phyloP scores from a whole-genome alignment of 106 monocot genomes.

The Platanthera zijinensis region DNA sequence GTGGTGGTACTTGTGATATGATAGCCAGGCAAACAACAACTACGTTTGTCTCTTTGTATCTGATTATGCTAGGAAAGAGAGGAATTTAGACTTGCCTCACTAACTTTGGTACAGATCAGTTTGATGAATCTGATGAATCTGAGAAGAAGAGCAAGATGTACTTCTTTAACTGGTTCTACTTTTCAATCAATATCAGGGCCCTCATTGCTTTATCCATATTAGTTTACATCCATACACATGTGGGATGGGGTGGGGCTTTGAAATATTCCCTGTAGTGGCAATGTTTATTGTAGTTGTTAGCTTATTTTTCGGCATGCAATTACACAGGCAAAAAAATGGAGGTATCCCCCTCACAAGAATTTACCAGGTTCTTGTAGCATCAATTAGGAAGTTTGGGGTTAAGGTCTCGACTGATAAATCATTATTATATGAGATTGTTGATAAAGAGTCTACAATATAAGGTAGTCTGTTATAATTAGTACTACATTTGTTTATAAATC shows the following conservation, averaged over 20 bases:
- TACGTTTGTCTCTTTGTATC: slow-evolving; percentile 37
- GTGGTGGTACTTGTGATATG: slow-evolving; percentile 21
- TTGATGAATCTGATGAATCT: slow-evolving; percentile 35
- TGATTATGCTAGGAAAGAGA: slow-evolving; percentile 40
- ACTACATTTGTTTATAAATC: not conserved
- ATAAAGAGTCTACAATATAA: slow-evolving; percentile 36
- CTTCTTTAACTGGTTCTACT: slow-evolving; percentile 59
- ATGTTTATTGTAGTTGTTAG: slow-evolving; percentile 44
- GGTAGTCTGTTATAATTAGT: slow-evolving; percentile 15
- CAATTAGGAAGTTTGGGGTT: slow-evolving; percentile 24
- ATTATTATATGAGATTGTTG: slow-evolving; percentile 26
- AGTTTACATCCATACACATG: slow-evolving; percentile 42
- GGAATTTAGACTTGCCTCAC: slow-evolving; percentile 48
- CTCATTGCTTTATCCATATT: slow-evolving; percentile 32
- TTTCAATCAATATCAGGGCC: slow-evolving; percentile 42
- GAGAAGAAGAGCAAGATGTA: slow-evolving; percentile 46
- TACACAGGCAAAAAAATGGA: slow-evolving; percentile 43
- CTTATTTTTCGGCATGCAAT: slow-evolving; percentile 33
- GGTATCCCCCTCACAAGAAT: slow-evolving; percentile 38
- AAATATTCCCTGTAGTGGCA: slow-evolving; percentile 28
- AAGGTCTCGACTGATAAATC: slow-evolving; percentile 24
- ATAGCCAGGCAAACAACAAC: slow-evolving; percentile 20
- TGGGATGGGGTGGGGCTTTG: slow-evolving; percentile 49
- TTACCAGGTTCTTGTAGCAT: slow-evolving; percentile 41
- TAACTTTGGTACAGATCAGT: slow-evolving; percentile 50